A percentile compares a stretch with the other conserved stretches of the same genome.
phyloP scores from a whole-genome alignment of 768 basidiomycete genomes.

The Sporobolomyces phaffii region DNA sequence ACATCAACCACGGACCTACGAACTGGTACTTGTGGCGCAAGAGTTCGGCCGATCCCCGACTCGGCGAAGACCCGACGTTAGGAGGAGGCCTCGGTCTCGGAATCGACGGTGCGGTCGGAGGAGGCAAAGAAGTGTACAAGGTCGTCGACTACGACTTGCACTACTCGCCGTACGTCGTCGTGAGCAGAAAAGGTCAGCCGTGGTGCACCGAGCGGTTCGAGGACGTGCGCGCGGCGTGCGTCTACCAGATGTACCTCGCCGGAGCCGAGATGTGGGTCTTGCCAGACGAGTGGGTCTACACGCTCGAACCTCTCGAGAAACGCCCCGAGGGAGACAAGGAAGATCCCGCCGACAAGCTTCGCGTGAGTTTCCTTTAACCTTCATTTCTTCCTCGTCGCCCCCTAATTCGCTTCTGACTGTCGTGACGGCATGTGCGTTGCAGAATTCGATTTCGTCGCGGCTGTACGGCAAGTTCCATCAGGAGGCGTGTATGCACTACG shows the following conservation, averaged over 20 bases:
- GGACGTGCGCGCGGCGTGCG: slow-evolving; percentile 40
- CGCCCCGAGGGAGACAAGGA: slow-evolving; percentile 19
- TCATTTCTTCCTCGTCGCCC: too few species aligned
- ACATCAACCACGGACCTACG: slow-evolving; percentile 40
- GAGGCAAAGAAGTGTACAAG: slow-evolving; percentile 34
- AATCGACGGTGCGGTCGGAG: slow-evolving; percentile 23
- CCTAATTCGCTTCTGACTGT: too few species aligned
- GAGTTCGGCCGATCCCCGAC: slow-evolving; percentile 27
- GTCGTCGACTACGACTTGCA: slow-evolving; percentile 43
- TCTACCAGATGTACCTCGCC: slow-evolving; percentile 43
- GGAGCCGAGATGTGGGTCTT: slow-evolving; percentile 43
- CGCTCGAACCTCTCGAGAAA: slow-evolving; percentile 40
- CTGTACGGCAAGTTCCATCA: slow-evolving; percentile 43
- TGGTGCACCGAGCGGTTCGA: slow-evolving; percentile 45
- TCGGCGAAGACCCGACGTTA: slow-evolving; percentile 14
- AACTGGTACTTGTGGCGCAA: slow-evolving; percentile 42
- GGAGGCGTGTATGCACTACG: slow-evolving; percentile 44
- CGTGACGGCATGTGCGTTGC: neutral
- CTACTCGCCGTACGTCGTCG: slow-evolving; percentile 41
- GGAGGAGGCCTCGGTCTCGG: slow-evolving; percentile 37
- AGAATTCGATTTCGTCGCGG: slow-evolving; percentile 41
- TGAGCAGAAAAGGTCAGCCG: slow-evolving; percentile 40
- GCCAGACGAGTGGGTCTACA: slow-evolving; percentile 42
- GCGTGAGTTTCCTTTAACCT: slow-evolving; percentile 35
- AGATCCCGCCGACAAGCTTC: slow-evolving; percentile 41